Base-by-base conservation (phyloP, 2,329 filamentous ascomycete species). In the Leptosphaerulina australis region DNA sequence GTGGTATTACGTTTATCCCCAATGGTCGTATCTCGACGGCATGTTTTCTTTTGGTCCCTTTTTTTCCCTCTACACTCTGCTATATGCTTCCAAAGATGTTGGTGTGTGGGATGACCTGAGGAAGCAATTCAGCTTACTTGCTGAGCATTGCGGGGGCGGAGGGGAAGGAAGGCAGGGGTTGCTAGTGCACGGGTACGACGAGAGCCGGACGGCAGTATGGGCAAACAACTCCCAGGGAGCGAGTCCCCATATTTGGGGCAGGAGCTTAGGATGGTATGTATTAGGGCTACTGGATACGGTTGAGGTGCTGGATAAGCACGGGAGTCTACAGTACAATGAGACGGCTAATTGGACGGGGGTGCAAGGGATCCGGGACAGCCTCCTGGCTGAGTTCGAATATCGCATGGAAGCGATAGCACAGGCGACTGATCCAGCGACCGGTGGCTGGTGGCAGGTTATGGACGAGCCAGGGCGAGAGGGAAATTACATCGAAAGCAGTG, bases 401-500 rank as follows among this genome's bases (percentile, higher is more conserved):
- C 14, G 31, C 3, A 43, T 43, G 38, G 10, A 15, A 1, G 45
- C 45, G 1, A 9, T 43, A 21, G 33, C 12, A 0, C 10, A 2
- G 1, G 71, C 74, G 0, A 74, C 21, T 0, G 59, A 60, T 11
- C 8, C 15, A 0, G 20, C 29, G 12, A 50, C 55, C 1, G 79
- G 81, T 0, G 82, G 76, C 2, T 85, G 83, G 78, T 85, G 81
- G 79, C 73, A 83, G 54, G 70, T 85, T 30, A 77, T 85, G 70
- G 77, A 76, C 50, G 75, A 78, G 29, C 75, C 77, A 0, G 76
- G 75, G 1, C 59, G 66, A 2, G 45, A 74, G 24, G 80, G 79
- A 0, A 86, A 87, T 61, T 86, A 84, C 60, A 75, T 86, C 29
- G 83, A 86, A 72, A 81, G 79, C 24, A 84, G 81, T 43, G 81